Percentiles rank a stretch among this genome's conserved stretches.
Evolutionary conservation across 2,329 filamentous ascomycete genomes (phyloP).

Genomic region (Venturia nashicola): DNA sequence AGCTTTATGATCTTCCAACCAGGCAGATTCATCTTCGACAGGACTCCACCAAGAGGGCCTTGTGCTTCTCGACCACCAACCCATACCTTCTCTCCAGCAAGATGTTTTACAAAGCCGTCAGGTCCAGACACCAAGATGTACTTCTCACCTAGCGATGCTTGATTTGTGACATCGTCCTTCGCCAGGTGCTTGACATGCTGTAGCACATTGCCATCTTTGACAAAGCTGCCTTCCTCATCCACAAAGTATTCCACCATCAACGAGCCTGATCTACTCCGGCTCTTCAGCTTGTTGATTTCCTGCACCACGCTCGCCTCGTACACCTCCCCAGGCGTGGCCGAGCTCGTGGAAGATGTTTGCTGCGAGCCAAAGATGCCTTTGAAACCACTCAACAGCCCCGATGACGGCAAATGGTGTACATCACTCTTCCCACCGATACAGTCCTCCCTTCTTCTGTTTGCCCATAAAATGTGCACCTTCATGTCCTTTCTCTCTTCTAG

Average conservation of each 20-base stretch:
- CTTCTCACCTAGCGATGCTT: constrained; percentile 36
- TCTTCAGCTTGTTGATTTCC: constrained; percentile 2
- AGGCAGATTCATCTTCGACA: constrained; percentile 46
- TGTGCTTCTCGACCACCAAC: constrained; percentile 59
- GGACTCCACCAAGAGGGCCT: constrained; percentile 57
- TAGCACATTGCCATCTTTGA: constrained; percentile 33
- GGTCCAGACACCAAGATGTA: constrained; percentile 81
- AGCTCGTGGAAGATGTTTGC: background rate
- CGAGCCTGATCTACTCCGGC: constrained; percentile 17
- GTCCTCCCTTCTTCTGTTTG: constrained; percentile 55
- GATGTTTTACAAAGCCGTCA: constrained; percentile 73
- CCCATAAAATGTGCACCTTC: constrained; percentile 68
- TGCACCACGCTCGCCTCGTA: constrained; percentile 7
- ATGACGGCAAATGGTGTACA: constrained; percentile 16
- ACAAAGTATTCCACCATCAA: constrained; percentile 64
- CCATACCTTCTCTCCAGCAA: constrained; percentile 73
- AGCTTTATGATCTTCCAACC: constrained; percentile 49
- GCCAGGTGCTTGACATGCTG: constrained; percentile 9
- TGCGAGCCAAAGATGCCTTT: constrained; percentile 15
- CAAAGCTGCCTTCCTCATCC: constrained; percentile 62
- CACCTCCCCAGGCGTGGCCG: background rate
- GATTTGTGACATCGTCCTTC: background rate
- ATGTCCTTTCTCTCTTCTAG: constrained; percentile 35
- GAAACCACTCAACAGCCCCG: constrained; percentile 20
- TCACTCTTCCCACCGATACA: constrained; percentile 49